Base-by-base conservation (phyloP, 2,329 filamentous ascomycete genomes). In the Botrytis aclada region DNA sequence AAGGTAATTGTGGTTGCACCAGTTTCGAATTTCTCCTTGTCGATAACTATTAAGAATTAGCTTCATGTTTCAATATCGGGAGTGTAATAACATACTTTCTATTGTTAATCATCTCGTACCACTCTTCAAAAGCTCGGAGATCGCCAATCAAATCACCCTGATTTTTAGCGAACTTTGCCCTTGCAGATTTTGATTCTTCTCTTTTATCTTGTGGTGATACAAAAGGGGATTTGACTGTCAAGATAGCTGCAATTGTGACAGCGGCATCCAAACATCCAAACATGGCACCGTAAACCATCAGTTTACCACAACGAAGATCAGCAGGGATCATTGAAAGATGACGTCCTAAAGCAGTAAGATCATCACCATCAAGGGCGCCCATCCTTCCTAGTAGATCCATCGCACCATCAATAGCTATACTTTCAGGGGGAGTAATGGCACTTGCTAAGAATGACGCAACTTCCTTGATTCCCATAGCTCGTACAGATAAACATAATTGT, bases 251-350 rank as follows among this genome's bases (percentile, higher is more conserved):
- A 75, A 98, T 95, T 4, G 92, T 94, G 72, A 98, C 87, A 77
- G 92, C 94, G 70, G 95, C 90, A 78, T 97, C 94, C 10, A 98
- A 87, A 79, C 95, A 98, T 47, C 93, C 93, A 79, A 99, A 98
- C 73, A 97, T 94, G 25, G 94, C 92, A 9, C 96, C 96, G 80
- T 97, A 97, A 5, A 99, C 93, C 87, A 99, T 94, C 47, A 99
- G 87, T 82, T 99, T 99, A 63, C 93, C 94, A 81, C 94, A 97
- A 41, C 95, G 90, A 65, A 99, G 86, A 80, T 99, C 96, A 0
- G 95, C 93, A 2, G 96, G 96, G 69, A 99, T 94, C 89, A 97
- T 93, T 29, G 95, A 92, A n/a, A 99, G 86, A 83, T 98, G 96
- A 70, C 92, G 90, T 56, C 96, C 96, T 64, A 99, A 89, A 4